Evolutionary conservation across 331 rosid species (phyloP).

Genomic region (Malus hybrid): DNA sequence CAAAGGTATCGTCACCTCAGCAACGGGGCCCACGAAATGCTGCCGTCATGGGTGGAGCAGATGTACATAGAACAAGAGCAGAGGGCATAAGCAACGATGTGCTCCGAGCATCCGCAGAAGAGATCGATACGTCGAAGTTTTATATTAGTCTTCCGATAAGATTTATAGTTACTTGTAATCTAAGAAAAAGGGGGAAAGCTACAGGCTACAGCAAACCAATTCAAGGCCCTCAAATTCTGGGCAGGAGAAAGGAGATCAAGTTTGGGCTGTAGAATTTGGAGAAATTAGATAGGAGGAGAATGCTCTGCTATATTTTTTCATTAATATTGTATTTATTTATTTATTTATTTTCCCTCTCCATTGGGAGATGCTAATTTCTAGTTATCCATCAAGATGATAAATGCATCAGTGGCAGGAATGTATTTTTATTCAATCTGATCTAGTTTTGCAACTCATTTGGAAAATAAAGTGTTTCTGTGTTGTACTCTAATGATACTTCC

Average conservation of each 20-base stretch:
- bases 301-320: slow-evolving; percentile 22
- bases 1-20: slow-evolving; percentile 47
- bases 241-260: slow-evolving; percentile 24
- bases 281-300: slow-evolving; percentile 22
- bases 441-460: background rate
- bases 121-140: slow-evolving; percentile 26
- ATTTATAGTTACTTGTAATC: slow-evolving; percentile 25
- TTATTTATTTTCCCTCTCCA: slow-evolving; percentile 17
- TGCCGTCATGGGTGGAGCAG: slow-evolving; percentile 81
- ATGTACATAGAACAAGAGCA: slow-evolving; percentile 87
- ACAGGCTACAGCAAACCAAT: slow-evolving; percentile 13
- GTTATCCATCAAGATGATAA: slow-evolving; percentile 14
- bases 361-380: slow-evolving; percentile 26
- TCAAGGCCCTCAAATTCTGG: slow-evolving; percentile 28
- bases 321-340: slow-evolving; percentile 34
- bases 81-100: slow-evolving; percentile 46
- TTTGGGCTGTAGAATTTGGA: slow-evolving; percentile 19
- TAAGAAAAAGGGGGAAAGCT: slow-evolving; percentile 4
- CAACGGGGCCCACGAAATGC: slow-evolving; percentile 44
- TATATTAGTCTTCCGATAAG: slow-evolving; percentile 22
- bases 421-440: background rate
- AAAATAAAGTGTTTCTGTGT: background rate
- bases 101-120: slow-evolving; percentile 46
- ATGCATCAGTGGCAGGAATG: slow-evolving; percentile 2
- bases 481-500: background rate